phyloP scores from a whole-genome alignment of 768 basidiomycete genomes.

The Rhizopogon rudus region DNA sequence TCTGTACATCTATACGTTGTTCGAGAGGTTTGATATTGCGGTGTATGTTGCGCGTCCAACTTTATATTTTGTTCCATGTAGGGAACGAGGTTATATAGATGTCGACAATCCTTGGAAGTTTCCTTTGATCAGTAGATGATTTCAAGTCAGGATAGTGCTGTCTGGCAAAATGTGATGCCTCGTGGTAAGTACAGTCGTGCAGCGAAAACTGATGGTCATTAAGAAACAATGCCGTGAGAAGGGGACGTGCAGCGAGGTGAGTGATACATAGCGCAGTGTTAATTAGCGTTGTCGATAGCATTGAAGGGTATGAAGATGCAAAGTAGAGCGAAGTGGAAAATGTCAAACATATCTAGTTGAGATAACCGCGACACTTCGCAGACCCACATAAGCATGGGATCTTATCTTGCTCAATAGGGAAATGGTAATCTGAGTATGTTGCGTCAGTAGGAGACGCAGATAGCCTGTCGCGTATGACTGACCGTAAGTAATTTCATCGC shows the following conservation, averaged over 20 bases:
- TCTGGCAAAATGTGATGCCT: no score
- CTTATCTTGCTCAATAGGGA: slow-evolving; percentile 98
- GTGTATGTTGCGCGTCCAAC: no score
- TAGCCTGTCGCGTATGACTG: slow-evolving; percentile 22
- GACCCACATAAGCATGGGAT: slow-evolving; percentile 92
- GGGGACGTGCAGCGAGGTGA: slow-evolving; percentile 18
- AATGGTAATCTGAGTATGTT: slow-evolving; percentile 80
- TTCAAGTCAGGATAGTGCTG: no score
- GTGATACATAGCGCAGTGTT: slow-evolving; percentile 28
- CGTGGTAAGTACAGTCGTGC: neutral
- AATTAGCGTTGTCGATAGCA: slow-evolving; percentile 9
- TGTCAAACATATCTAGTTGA: slow-evolving; percentile 65
- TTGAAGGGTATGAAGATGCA: slow-evolving; percentile 7
- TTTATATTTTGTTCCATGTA: no score
- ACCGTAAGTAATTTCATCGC: slow-evolving; percentile 98
- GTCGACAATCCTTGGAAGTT: no score
- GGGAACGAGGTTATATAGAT: no score
- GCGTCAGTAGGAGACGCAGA: neutral
- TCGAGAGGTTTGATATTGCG: neutral
- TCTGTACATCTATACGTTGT: neutral
- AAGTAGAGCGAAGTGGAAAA: slow-evolving; percentile 2
- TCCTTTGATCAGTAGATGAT: no score
- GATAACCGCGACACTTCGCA: slow-evolving; percentile 87
- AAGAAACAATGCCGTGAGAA: slow-evolving; percentile 7
- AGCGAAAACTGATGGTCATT: slow-evolving; percentile 1